These are phyloP conservation scores for Aotearoamyces nothofagi DNA, from an alignment of 2,329 filamentous ascomycete genomes.

Conservation along the genomic window DNA sequence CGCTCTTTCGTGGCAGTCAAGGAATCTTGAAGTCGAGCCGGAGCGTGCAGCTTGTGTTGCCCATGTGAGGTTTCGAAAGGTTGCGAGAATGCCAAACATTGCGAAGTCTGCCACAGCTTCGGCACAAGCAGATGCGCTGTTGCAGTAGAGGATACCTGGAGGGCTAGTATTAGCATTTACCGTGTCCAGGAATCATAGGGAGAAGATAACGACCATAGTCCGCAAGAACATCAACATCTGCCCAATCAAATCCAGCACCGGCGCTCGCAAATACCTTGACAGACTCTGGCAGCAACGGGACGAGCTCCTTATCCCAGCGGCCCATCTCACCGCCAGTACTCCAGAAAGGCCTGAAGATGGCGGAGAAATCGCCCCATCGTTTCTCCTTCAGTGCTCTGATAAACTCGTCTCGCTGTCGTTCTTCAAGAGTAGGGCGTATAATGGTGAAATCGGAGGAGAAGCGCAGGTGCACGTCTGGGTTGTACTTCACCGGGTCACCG, in stretches of 20 bases:
- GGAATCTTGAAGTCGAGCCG: constrained; percentile 24
- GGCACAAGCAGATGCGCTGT: constrained; percentile 52
- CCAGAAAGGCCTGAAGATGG: constrained; percentile 43
- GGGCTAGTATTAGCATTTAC: constrained; percentile 1
- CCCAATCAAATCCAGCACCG: constrained; percentile 49
- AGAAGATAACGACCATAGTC: constrained; percentile 27
- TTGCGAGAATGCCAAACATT: constrained; percentile 51
- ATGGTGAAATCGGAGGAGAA: constrained; percentile 28
- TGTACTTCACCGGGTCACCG: constrained; percentile 19
- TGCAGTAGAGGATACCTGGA: constrained; percentile 51
- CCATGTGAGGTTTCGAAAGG: constrained; percentile 54
- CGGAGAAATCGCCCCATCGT: constrained; percentile 37
- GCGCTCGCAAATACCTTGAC: constrained; percentile 42
- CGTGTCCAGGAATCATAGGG: neutral
- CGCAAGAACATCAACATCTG: constrained; percentile 42
- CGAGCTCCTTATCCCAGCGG: constrained; percentile 42
- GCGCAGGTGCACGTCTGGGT: constrained; percentile 11
- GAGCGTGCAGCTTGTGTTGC: constrained; percentile 27
- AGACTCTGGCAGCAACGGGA: constrained; percentile 33
- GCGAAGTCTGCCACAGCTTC: constrained; percentile 62
- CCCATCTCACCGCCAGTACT: constrained; percentile 51
- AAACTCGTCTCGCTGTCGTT: constrained; percentile 35
- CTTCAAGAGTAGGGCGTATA: constrained; percentile 31
- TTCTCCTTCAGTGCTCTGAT: constrained; percentile 30
- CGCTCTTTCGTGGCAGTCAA: constrained; percentile 41